A percentile compares a stretch with the other conserved stretches of the same genome.
phyloP scores from a whole-genome alignment of 768 basidiomycete species.

The Paxillus involutus region DNA sequence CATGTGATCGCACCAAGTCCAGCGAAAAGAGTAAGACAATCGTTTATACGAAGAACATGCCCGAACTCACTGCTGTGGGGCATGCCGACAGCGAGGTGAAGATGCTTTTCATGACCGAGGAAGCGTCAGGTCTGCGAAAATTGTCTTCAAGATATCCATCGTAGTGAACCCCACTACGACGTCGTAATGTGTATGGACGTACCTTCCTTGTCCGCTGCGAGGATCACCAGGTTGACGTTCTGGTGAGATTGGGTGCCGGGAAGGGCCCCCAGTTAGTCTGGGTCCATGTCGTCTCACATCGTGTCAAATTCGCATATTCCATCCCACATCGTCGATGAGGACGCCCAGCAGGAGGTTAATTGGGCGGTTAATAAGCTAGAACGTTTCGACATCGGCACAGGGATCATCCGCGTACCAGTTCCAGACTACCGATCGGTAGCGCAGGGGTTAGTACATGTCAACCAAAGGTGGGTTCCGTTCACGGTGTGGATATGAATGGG shows the following conservation, averaged over 20 bases:
- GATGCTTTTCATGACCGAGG: too few relatives aligned
- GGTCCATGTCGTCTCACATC: conserved; percentile 51
- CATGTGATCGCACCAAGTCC: too few relatives aligned
- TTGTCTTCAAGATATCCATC: too few relatives aligned
- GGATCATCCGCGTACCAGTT: conserved; percentile 41
- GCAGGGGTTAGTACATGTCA: neutral
- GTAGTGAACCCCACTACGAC: too few relatives aligned
- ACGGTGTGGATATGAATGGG: conserved; percentile 65
- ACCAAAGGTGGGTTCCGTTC: conserved; percentile 20
- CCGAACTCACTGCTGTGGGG: too few relatives aligned
- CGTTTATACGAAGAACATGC: too few relatives aligned
- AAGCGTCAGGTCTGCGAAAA: too few relatives aligned
- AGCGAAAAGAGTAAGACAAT: too few relatives aligned
- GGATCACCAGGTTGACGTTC: conserved; percentile 45
- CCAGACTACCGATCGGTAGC: conserved; percentile 40
- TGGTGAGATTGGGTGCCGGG: conserved; percentile 47
- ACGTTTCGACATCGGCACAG: too few relatives aligned
- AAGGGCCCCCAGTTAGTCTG: conserved; percentile 46
- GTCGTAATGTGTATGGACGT: neutral
- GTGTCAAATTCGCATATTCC: too few relatives aligned
- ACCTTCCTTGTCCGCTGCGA: conserved; percentile 51
- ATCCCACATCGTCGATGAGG: conserved; percentile 49
- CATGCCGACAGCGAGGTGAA: too few relatives aligned
- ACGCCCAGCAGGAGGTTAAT: conserved; percentile 30
- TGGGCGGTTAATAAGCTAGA: neutral